Evolutionary conservation across 805 yeast species (phyloP), one percentile per base, ranked within the genome.

Genomic region (Nakazawaea molendinolei): DNA sequence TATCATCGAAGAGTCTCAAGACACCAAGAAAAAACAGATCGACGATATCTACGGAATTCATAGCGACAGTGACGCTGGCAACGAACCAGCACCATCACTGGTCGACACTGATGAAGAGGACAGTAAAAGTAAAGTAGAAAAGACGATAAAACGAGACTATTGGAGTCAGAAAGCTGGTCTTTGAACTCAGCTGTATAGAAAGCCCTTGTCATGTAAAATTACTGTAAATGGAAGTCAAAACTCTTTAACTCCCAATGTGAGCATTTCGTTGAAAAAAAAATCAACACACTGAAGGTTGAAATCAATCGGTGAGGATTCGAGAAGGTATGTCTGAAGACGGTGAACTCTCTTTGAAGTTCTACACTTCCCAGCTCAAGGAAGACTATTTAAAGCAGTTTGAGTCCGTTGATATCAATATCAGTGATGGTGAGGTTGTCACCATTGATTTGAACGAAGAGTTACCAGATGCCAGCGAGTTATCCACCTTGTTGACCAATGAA

Each of bases 401-500:
- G n/a, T 33, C 41, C 9, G 41, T 38, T 15, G 83, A 77, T 55
- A 81, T 90, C 50, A 96, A 95, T 28, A 63, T 86, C 52, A 78
- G 79, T 40, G 84, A 81, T 49, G 95, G 87, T 60, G 83, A 86
- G 43, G 95, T 90, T 44, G 81, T 86, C 35, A 74, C 92, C 47
- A 90, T 87, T 50, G 69, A 83, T 41, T 72, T 72, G 35, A 76
- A 78, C 23, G 97, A 90, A 51, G 66, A 87, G 39, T 95, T 95
- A 4, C 95, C 85, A 16, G 95, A 90, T 55, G 85, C 95, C 4
- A 69, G 76, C 30, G 97, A 92, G 51, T 67, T 92, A 44, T 76
- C 83, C 45, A 72, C 75, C 19, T 71, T 90, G 43, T 64, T 92
- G 44, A 81, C 83, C 43, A 85, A 83, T 45, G 97, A 92, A 60